Conservation (phyloP, 805 yeast genomes). For the Wickerhamiella spandovensis region DNA sequence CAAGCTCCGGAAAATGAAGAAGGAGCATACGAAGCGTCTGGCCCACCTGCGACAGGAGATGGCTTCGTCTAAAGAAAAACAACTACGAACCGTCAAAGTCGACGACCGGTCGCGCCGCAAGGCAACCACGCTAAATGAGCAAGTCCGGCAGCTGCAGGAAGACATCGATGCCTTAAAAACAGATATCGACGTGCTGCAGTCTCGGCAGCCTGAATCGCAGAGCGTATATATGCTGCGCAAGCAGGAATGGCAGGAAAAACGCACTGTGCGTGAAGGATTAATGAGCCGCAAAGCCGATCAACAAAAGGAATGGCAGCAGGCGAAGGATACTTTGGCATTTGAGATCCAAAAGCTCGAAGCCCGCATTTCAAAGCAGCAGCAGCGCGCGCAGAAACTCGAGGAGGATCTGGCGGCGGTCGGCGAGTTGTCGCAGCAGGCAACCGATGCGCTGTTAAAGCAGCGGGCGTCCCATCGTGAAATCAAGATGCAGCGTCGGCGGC, state of each 20-base stretch:
- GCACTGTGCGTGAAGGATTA: not conserved
- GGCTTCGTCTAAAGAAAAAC: constrained; percentile 36
- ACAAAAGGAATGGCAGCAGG: not conserved
- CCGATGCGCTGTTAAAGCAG: not conserved
- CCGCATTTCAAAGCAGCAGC: not conserved
- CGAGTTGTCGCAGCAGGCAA: not conserved
- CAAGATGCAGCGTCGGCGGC: constrained; percentile 2
- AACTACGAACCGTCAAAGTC: constrained; percentile 35
- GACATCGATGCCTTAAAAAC: constrained; percentile 20
- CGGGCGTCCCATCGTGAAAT: constrained; percentile 2
- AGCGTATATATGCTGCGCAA: constrained; percentile 2
- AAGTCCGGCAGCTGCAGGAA: constrained; percentile 30
- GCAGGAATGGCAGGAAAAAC: constrained; percentile 1
- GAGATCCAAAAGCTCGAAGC: not conserved
- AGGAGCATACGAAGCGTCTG: constrained; percentile 53
- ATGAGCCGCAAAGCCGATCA: not conserved
- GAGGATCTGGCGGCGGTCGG: not conserved
- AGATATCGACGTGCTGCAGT: constrained; percentile 6
- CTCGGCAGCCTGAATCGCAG: constrained; percentile 4
- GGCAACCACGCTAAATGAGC: constrained; percentile 37
- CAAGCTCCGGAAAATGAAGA: constrained; percentile 43
- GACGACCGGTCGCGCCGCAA: constrained; percentile 45
- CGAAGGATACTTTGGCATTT: not conserved
- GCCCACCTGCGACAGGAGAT: constrained; percentile 37
- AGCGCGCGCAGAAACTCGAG: not conserved